Percentiles rank a stretch among this genome's conserved stretches.
Evolutionary conservation across 805 yeast genomes (phyloP).

Genomic region (Candida stauntonica): DNA sequence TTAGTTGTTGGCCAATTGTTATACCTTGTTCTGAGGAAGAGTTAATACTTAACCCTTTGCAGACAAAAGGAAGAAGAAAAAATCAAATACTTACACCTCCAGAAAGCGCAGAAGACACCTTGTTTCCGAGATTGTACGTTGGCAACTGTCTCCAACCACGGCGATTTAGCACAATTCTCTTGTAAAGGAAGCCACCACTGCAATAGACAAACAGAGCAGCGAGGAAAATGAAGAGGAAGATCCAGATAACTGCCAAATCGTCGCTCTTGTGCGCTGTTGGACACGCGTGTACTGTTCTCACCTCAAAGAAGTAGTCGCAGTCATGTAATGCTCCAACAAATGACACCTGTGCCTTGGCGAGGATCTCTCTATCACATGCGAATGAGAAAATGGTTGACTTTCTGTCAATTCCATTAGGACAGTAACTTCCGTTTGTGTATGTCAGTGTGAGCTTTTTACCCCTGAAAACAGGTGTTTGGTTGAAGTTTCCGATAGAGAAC

Average conservation of each 20-base stretch:
- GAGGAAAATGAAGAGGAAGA: slow-evolving; percentile 49
- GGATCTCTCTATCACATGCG: slow-evolving; percentile 73
- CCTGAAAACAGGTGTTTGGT: slow-evolving; percentile 58
- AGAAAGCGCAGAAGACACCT: slow-evolving; percentile 24
- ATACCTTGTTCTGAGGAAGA: slow-evolving; percentile 8
- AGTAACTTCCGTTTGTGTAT: slow-evolving; percentile 64
- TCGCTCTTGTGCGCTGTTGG: slow-evolving; percentile 69
- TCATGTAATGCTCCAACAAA: slow-evolving; percentile 70
- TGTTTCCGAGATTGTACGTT: slow-evolving; percentile 23
- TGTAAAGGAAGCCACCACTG: slow-evolving; percentile 37
- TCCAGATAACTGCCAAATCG: slow-evolving; percentile 60
- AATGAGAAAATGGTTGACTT: slow-evolving; percentile 67
- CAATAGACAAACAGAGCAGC: slow-evolving; percentile 40
- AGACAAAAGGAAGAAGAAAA: neutral
- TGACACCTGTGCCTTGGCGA: slow-evolving; percentile 58
- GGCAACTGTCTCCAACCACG: slow-evolving; percentile 35
- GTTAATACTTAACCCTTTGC: slow-evolving; percentile 13
- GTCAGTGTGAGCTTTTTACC: slow-evolving; percentile 69
- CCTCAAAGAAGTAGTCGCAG: slow-evolving; percentile 81
- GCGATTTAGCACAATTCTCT: slow-evolving; percentile 32
- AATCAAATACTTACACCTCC: slow-evolving; percentile 24
- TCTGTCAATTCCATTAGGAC: slow-evolving; percentile 50
- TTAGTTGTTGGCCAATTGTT: no score
- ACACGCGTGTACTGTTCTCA: slow-evolving; percentile 81
- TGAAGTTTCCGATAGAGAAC: slow-evolving; percentile 57